Evolutionary conservation across 2,329 filamentous ascomycete genomes (phyloP).

Genomic region (Leptographium flavum): DNA sequence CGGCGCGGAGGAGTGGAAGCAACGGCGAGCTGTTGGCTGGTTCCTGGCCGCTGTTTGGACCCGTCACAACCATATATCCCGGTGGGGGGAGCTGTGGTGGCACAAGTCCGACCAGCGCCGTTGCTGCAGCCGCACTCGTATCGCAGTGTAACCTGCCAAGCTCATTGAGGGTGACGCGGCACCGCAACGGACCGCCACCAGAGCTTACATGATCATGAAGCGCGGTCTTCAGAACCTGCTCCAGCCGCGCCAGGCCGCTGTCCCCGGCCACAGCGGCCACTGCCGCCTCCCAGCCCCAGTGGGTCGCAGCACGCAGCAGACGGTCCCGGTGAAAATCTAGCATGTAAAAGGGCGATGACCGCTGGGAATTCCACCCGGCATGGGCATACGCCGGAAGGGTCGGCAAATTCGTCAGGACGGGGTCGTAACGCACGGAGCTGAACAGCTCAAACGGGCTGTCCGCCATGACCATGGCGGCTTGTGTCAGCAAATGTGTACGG

Average conservation of each 20-base stretch:
- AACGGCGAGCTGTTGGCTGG: no score
- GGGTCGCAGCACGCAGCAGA: slow-evolving; percentile 46
- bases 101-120: slow-evolving; percentile 39
- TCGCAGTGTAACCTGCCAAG: slow-evolving; percentile 32
- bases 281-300: slow-evolving; percentile 41
- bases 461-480: slow-evolving; percentile 9
- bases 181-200: slow-evolving; percentile 23
- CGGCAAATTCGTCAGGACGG: slow-evolving; percentile 31
- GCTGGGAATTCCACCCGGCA: slow-evolving; percentile 37
- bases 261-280: slow-evolving; percentile 29
- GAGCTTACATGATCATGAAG: slow-evolving; percentile 1
- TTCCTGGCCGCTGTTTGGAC: not conserved
- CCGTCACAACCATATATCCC: slow-evolving; percentile 13
- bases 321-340: slow-evolving; percentile 65
- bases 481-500: no score
- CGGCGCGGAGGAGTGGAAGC: slow-evolving; percentile 10
- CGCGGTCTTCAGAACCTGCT: slow-evolving; percentile 15
- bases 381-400: slow-evolving; percentile 21
- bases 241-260: slow-evolving; percentile 28
- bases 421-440: slow-evolving; percentile 60
- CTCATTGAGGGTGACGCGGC: slow-evolving; percentile 40
- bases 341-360: slow-evolving; percentile 59
- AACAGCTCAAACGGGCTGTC: slow-evolving; percentile 43
- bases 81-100: slow-evolving; percentile 40
- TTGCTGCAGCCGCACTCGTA: slow-evolving; percentile 19